phyloP scores from a whole-genome alignment of 2,329 filamentous ascomycete genomes.

The Fusarium tuaranense region DNA sequence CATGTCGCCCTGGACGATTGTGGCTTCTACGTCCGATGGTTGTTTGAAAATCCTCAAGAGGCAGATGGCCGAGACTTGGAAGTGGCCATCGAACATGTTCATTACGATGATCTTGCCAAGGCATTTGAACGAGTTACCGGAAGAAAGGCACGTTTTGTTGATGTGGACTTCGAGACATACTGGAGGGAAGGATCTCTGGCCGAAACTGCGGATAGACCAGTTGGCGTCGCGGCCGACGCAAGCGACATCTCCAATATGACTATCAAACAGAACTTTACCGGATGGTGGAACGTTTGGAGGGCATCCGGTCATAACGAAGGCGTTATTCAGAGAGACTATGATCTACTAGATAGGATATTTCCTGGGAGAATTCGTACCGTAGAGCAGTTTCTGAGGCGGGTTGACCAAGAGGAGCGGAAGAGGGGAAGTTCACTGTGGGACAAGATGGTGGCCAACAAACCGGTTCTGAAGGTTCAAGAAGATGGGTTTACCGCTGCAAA shows the following conservation, averaged over 20 bases:
- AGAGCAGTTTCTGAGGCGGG: not conserved
- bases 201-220: not conserved
- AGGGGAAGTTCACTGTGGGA: not conserved
- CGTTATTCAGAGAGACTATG: not conserved
- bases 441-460: not conserved
- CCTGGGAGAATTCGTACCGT: not conserved
- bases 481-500: not conserved
- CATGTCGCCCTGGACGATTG: not conserved
- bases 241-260: not conserved
- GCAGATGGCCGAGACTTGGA: not conserved
- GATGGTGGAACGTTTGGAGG: not conserved
- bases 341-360: not conserved
- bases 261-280: not conserved
- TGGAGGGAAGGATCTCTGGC: not conserved
- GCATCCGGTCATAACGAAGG: not conserved
- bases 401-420: not conserved
- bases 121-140: not conserved
- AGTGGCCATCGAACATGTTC: not conserved
- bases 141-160: not conserved
- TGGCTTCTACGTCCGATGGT: not conserved
- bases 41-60: not conserved
- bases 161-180: not conserved
- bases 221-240: not conserved
- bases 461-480: not conserved
- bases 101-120: not conserved